A percentile compares a stretch with the other conserved stretches of the same genome.
Evolutionary conservation across 306 rosid genomes (phyloP).

Genomic region (Phaseolus lunatus): DNA sequence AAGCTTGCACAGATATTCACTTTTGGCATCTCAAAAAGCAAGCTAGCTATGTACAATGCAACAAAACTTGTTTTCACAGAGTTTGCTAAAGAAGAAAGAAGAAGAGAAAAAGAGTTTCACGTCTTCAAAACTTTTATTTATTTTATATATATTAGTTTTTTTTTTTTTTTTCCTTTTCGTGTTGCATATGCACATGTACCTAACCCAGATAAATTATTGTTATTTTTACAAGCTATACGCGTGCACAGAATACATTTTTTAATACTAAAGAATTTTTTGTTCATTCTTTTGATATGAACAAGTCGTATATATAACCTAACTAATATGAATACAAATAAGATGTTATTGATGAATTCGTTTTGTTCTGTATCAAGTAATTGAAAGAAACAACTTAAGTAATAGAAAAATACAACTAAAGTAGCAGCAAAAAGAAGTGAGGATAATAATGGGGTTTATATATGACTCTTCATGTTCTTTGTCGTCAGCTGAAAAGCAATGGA

Average conservation of each 20-base stretch:
- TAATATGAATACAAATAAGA: background rate
- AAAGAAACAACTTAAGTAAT: background rate
- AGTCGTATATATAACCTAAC: background rate
- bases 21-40: slow-evolving; percentile 43
- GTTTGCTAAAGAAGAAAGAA: background rate
- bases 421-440: background rate
- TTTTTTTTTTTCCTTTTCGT: slow-evolving; percentile 23
- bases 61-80: background rate
- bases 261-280: slow-evolving; percentile 1
- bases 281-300: slow-evolving; percentile 39
- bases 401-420: background rate
- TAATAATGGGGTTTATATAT: background rate
- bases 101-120: background rate
- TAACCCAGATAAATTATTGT: slow-evolving; percentile 27
- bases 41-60: background rate
- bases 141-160: background rate
- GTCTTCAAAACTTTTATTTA: background rate
- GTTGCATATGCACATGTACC: slow-evolving; percentile 42
- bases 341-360: background rate
- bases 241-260: slow-evolving; percentile 39
- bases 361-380: slow-evolving; percentile 11
- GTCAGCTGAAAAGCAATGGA: slow-evolving; percentile 8
- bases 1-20: slow-evolving; percentile 31
- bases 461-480: slow-evolving; percentile 21
- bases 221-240: slow-evolving; percentile 31